These are phyloP conservation scores for Candida gorgasii DNA, from an alignment of 805 yeast genomes.

Conservation along the genomic window DNA sequence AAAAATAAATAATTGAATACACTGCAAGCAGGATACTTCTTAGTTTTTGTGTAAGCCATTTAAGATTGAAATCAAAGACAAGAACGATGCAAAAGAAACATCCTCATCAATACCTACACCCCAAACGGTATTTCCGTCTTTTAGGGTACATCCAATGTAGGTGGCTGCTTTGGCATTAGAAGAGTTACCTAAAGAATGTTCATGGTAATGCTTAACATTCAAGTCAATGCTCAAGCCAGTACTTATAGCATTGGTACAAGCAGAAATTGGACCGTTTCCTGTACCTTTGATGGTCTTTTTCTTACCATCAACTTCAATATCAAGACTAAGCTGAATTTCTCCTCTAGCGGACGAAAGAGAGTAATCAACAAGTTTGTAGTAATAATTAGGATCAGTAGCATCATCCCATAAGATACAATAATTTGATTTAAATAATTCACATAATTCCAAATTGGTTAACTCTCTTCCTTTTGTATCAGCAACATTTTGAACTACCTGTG, in stretches of 20 bases:
- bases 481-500: conserved; percentile 64
- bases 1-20: no score
- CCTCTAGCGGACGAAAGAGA: conserved; percentile 40
- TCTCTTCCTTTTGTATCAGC: conserved; percentile 77
- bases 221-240: conserved; percentile 48
- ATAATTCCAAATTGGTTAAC: conserved; percentile 62
- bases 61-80: conserved; percentile 64
- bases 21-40: no score
- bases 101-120: conserved; percentile 94
- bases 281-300: conserved; percentile 48
- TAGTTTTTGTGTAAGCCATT: conserved; percentile 45
- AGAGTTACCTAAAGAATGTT: conserved; percentile 77
- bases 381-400: conserved; percentile 20
- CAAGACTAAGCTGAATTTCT: conserved; percentile 47
- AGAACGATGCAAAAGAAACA: conserved; percentile 81
- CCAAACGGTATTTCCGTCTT: conserved; percentile 55
- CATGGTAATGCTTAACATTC: conserved; percentile 70
- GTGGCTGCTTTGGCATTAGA: conserved; percentile 75
- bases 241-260: conserved; percentile 64
- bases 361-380: conserved; percentile 47
- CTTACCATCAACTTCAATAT: conserved; percentile 48
- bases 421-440: conserved; percentile 61
- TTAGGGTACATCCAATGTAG: conserved; percentile 46
- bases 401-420: conserved; percentile 47
- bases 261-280: conserved; percentile 85